phyloP scores from a whole-genome alignment of 306 rosid genomes.

The Cucurbita argyrosperma region DNA sequence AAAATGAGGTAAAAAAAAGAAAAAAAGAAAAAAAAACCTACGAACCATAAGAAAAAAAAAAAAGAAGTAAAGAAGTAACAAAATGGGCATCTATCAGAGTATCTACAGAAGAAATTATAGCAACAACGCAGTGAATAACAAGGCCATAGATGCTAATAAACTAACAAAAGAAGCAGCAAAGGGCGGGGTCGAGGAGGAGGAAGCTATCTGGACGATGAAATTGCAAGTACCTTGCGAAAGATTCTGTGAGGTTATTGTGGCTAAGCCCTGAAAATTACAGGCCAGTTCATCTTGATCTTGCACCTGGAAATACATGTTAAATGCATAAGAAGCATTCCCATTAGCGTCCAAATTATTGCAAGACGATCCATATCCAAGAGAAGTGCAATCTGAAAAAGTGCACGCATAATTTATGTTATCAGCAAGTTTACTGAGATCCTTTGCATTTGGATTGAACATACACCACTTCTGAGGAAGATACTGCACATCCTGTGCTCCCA shows the following conservation, averaged over 20 bases:
- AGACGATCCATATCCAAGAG: constrained; percentile 85
- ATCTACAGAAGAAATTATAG: constrained; percentile 11
- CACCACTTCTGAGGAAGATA: constrained; percentile 70
- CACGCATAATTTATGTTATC: constrained; percentile 77
- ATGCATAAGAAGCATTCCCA: constrained; percentile 87
- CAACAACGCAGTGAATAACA: constrained; percentile 16
- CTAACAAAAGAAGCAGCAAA: constrained; percentile 18
- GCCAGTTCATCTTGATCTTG: constrained; percentile 63
- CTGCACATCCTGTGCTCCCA: constrained; percentile 49
- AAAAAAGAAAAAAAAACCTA: neutral
- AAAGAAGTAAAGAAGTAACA: neutral
- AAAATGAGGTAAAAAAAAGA: neutral
- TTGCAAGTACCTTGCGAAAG: constrained; percentile 69
- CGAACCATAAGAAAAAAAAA: neutral
- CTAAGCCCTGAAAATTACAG: constrained; percentile 77
- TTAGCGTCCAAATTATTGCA: constrained; percentile 72
- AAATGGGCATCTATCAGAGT: neutral
- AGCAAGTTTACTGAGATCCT: constrained; percentile 59
- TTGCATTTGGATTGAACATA: constrained; percentile 67
- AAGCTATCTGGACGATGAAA: constrained; percentile 50
- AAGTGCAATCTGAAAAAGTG: constrained; percentile 65
- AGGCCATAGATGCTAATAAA: constrained; percentile 11
- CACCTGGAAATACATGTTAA: constrained; percentile 74
- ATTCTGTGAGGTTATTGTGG: constrained; percentile 37
- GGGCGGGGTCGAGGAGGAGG: constrained; percentile 40